Percentiles rank a stretch among this genome's conserved stretches.
These are phyloP conservation scores for Ceraceosorus guamensis DNA, from an alignment of 1,284 basidiomycete genomes.

Conservation along the genomic window DNA sequence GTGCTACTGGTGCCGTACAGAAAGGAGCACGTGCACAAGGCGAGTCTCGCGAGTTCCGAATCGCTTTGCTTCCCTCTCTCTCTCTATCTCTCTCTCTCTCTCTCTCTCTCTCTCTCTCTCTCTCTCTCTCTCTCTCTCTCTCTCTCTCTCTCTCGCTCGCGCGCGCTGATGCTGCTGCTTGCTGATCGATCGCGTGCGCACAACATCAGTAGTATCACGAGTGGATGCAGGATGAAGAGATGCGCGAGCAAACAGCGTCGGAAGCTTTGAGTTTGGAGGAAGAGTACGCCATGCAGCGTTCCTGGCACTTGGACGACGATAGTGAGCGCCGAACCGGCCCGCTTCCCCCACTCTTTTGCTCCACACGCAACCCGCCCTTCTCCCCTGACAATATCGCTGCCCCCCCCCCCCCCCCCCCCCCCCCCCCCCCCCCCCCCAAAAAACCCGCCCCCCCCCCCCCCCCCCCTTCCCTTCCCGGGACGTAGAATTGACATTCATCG, in stretches of 20 bases:
- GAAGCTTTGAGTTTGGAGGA: slow-evolving; percentile 74
- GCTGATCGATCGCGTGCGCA: not conserved
- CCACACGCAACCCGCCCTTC: not conserved
- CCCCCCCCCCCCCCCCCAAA: not conserved
- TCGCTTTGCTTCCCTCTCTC: too few species aligned
- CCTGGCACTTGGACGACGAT: slow-evolving; percentile 80
- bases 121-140: too few species aligned
- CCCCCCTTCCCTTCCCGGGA: not conserved
- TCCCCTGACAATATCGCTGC: too few species aligned
- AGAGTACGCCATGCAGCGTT: slow-evolving; percentile 84
- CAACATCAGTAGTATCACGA: slow-evolving; percentile 58
- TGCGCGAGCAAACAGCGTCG: slow-evolving; percentile 74
- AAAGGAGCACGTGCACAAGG: slow-evolving; percentile 58
- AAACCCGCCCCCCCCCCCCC: not conserved
- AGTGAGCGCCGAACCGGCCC: slow-evolving; percentile 53
- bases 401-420: too few species aligned
- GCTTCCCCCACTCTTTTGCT: not conserved
- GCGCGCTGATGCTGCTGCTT: not conserved
- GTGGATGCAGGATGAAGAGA: slow-evolving; percentile 77
- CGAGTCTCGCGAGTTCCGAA: slow-evolving; percentile 34
- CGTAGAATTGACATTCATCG: slow-evolving; percentile 80
- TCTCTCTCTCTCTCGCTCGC: too few species aligned
- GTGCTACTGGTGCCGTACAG: slow-evolving; percentile 70
- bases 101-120: too few species aligned
- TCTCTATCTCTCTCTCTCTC: too few species aligned